Conservation (phyloP, 2,329 filamentous ascomycete genomes). For the Colletotrichum simmondsii region DNA sequence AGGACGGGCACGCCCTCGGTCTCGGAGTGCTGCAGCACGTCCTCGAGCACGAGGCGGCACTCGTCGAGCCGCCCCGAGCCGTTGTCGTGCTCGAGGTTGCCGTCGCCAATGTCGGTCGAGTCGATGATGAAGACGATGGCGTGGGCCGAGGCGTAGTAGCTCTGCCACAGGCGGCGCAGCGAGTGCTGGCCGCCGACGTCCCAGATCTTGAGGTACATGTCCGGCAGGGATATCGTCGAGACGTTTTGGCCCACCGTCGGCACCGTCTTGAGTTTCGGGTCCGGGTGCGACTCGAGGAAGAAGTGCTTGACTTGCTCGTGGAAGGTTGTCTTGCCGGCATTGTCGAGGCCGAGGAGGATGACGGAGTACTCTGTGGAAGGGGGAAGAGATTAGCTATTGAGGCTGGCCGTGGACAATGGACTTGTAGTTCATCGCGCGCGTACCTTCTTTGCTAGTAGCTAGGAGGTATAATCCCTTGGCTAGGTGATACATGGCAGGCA, state of each 20-base stretch:
- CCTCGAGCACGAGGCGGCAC: conserved; percentile 89
- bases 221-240: conserved; percentile 86
- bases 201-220: conserved; percentile 99
- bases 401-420: background rate
- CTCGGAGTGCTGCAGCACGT: conserved; percentile 87
- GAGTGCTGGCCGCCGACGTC: conserved; percentile 95
- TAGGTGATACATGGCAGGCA: conserved; percentile 85
- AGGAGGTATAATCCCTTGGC: conserved; percentile 94
- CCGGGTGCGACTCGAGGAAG: conserved; percentile 73
- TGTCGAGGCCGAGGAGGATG: conserved; percentile 95
- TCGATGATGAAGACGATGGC: conserved; percentile 99
- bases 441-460: conserved; percentile 96
- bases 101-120: conserved; percentile 91
- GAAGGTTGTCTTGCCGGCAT: conserved; percentile 97
- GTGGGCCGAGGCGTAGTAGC: conserved; percentile 93
- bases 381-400: conserved; percentile 14
- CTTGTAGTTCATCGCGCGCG: conserved; percentile 35
- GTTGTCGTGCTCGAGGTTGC: conserved; percentile 66
- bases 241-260: conserved; percentile 98
- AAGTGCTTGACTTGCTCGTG: conserved; percentile 95
- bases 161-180: conserved; percentile 92
- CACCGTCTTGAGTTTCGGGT: conserved; percentile 84
- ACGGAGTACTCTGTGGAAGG: conserved; percentile 85
- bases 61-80: conserved; percentile 78
- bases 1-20: conserved; percentile 92